Evolutionary conservation across 345 rosid genomes (phyloP), one percentile per base, ranked within the genome.

Genomic region (Rhizophora apiculata): DNA sequence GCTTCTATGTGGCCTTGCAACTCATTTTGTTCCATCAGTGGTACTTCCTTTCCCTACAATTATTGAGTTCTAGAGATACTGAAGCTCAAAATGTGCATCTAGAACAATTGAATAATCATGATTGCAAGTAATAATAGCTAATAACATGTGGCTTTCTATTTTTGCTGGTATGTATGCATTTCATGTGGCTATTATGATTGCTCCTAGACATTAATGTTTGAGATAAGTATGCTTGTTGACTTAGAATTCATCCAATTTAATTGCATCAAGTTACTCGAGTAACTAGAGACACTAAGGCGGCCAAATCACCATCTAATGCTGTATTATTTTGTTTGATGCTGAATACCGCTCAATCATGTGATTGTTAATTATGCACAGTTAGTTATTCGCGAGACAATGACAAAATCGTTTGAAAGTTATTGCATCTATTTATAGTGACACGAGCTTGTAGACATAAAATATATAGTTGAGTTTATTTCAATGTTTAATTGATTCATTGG

Each of bases 1-100:
- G 96, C 85, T 85, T 73, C 81, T 87, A 58, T 87, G 91, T 74
- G 98, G 96, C 71, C 94, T 92, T 73, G 98, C 93, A 31, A 92
- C 98, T 63, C 98, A 92, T 73, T 88, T 83, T 76, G 88, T 92
- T 57, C 89, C 89, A 53, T 85, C 90, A 62, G 64, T 62, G 69
- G 95, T 92, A 88, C 67, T 69, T 67, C 64, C 66, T 59, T 43
- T 18, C 49, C 49, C 18, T 43, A 43, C 36, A 34, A 6, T 46
- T 21, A 2, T 59, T 30, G 21, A 63, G 24, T 75, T 56, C 27
- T 9, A 24, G 31, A 5, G 21, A 20, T 48, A 10, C 49, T 13
- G 21, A 56, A 20, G 27, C 64, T 43, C 29, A 43, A 31, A 34
- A 19, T 58, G 2, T 39, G 43, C 30, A 11, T 15, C 19, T 16